Evolutionary conservation across 2,329 filamentous ascomycete genomes (phyloP).

Genomic region (Ophiostoma quercus): DNA sequence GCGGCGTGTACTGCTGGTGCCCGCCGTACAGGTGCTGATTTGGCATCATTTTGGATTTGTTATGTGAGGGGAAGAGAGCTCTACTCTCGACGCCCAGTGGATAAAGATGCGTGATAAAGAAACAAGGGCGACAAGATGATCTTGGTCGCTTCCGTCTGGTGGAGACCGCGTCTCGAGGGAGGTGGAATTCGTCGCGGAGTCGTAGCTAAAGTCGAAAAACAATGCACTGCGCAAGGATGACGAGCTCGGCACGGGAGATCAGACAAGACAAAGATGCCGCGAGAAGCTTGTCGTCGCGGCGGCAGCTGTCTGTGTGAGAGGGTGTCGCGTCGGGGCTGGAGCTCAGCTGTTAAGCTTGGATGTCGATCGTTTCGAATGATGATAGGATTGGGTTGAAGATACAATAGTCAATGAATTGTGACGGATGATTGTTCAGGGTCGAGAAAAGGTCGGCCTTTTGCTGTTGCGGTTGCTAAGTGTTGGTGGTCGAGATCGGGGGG

Average conservation of each 20-base stretch:
- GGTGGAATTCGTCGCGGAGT: conserved; percentile 1
- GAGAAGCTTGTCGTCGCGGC: neutral
- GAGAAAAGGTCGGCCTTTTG: neutral
- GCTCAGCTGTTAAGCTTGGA: neutral
- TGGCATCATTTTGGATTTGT: conserved; percentile 48
- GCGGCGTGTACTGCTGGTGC: conserved; percentile 60
- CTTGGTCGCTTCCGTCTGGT: conserved; percentile 1
- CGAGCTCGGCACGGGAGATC: neutral
- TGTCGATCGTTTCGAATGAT: too few relatives aligned
- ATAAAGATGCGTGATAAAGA: neutral
- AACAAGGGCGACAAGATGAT: neutral
- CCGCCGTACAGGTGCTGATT: conserved; percentile 61
- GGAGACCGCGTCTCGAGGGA: conserved; percentile 7
- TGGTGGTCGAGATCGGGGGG: neutral
- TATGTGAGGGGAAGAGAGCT: conserved; percentile 9
- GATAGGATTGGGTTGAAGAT: neutral
- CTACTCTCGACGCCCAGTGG: conserved; percentile 9
- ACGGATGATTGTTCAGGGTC: neutral
- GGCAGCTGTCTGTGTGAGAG: neutral
- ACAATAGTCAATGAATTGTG: neutral
- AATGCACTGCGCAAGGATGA: conserved; percentile 3
- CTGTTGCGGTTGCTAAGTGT: too few relatives aligned
- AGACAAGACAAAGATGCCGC: neutral
- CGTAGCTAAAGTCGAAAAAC: neutral
- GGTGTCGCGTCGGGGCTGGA: conserved; percentile 1